Conservation (phyloP, 495 filamentous ascomycete genomes). For the Talaromyces ruber region DNA sequence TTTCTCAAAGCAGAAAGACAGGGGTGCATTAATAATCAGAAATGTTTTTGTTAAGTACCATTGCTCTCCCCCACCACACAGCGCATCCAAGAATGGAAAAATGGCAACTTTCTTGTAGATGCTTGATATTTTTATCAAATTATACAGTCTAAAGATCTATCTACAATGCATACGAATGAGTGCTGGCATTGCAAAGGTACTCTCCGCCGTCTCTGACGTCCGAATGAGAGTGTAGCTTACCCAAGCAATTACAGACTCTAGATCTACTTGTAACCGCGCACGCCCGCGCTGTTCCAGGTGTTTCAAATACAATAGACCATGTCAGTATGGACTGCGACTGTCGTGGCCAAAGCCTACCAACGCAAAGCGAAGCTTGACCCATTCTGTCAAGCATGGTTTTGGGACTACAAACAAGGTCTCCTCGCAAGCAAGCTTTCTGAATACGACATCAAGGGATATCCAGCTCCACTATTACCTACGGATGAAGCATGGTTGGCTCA, state of each 20-base stretch:
- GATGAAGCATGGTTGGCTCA: conserved; percentile 1
- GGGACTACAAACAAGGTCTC: not conserved
- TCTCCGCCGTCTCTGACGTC: not conserved
- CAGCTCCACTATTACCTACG: not conserved
- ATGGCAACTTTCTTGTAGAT: conserved; percentile 2
- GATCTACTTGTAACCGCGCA: not conserved
- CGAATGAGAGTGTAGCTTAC: not conserved
- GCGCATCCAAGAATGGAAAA: not conserved
- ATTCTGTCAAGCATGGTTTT: not conserved
- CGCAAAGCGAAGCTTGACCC: not conserved
- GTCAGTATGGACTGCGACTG: not conserved
- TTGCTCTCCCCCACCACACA: not conserved
- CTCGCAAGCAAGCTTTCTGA: not conserved
- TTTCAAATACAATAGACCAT: not conserved
- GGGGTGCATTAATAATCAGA: not conserved
- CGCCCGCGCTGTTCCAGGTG: conserved; percentile 1
- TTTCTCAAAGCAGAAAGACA: conserved; percentile 1
- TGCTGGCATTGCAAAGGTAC: conserved; percentile 1
- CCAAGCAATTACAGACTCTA: not conserved
- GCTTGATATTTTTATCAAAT: not conserved
- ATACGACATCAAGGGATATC: not conserved
- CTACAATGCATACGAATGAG: not conserved
- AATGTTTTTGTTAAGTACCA: not conserved
- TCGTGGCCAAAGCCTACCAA: conserved; percentile 3
- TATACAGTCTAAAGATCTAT: not conserved